Conservation (phyloP, 768 basidiomycete genomes). For the Suillus brevipes region DNA sequence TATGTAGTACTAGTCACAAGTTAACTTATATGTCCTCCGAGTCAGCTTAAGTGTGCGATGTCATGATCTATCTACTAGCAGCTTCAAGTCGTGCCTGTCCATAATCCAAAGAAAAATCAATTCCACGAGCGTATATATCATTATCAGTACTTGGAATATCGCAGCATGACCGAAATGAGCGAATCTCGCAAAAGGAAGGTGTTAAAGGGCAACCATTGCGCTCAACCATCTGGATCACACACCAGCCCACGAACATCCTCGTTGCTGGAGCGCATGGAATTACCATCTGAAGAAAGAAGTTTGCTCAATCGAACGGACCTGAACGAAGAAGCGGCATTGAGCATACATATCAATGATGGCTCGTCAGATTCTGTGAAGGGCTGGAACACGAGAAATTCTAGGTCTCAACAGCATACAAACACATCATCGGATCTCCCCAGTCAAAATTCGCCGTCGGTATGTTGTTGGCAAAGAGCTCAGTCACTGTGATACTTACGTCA, state of each 20-base stretch:
- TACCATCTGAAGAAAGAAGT: not conserved
- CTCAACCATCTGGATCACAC: not conserved
- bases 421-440: slow-evolving; percentile 4
- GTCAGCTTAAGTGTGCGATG: not conserved
- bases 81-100: not conserved
- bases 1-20: no score
- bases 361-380: not conserved
- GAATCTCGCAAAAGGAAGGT: not conserved
- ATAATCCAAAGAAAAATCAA: not conserved
- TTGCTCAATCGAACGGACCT: not conserved
- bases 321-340: slow-evolving; percentile 1
- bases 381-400: not conserved
- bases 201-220: not conserved
- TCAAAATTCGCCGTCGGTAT: slow-evolving; percentile 21
- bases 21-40: not conserved
- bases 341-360: not conserved
- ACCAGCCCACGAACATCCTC: not conserved
- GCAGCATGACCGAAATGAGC: no score
- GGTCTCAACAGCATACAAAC: slow-evolving; percentile 9
- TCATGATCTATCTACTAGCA: not conserved
- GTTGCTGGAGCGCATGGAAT: not conserved
- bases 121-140: not conserved
- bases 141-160: not conserved
- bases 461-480: slow-evolving; percentile 12
- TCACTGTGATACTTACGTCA: slow-evolving; percentile 7